These are phyloP conservation scores for Vaccinium corymbosum DNA, from an alignment of 148 eudicot genomes.

Conservation along the genomic window DNA sequence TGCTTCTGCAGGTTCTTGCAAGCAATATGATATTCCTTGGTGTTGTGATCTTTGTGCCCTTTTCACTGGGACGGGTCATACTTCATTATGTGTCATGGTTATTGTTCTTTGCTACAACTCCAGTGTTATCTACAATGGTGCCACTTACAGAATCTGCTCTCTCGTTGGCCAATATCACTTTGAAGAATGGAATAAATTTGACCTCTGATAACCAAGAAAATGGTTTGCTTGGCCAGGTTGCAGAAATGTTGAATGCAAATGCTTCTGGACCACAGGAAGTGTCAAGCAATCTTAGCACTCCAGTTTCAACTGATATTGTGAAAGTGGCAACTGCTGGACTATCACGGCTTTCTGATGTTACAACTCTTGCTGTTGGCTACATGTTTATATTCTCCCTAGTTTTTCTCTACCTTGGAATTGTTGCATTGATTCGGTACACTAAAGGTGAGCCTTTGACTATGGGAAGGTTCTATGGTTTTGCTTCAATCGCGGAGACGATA, in stretches of 20 bases:
- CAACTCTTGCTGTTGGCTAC: conserved; percentile 95
- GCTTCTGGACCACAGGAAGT: conserved; percentile 50
- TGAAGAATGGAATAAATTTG: conserved; percentile 75
- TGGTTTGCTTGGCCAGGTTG: conserved; percentile 47
- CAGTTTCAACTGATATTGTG: conserved; percentile 52
- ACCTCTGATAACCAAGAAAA: conserved; percentile 54
- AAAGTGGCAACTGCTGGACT: conserved; percentile 63
- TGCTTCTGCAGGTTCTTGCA: conserved; percentile 81
- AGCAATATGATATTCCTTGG: conserved; percentile 97
- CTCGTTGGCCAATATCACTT: conserved; percentile 72
- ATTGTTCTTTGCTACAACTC: conserved; percentile 59
- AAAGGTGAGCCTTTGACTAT: conserved; percentile 84
- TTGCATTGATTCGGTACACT: conserved; percentile 74
- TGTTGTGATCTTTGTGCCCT: conserved; percentile 85
- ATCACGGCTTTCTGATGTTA: conserved; percentile 84
- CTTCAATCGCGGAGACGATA: conserved; percentile 77
- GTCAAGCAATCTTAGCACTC: conserved; percentile 42
- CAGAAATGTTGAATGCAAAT: conserved; percentile 57
- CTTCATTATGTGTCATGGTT: conserved; percentile 73
- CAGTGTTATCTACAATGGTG: conserved; percentile 63
- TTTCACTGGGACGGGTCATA: conserved; percentile 80
- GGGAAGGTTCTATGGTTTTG: conserved; percentile 88
- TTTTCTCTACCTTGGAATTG: conserved; percentile 71
- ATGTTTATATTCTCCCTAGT: conserved; percentile 76
- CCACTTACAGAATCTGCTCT: conserved; percentile 83